A percentile compares a stretch with the other conserved stretches of the same genome.
Evolutionary conservation across 306 rosid genomes (phyloP).

Genomic region (Geum urbanum): DNA sequence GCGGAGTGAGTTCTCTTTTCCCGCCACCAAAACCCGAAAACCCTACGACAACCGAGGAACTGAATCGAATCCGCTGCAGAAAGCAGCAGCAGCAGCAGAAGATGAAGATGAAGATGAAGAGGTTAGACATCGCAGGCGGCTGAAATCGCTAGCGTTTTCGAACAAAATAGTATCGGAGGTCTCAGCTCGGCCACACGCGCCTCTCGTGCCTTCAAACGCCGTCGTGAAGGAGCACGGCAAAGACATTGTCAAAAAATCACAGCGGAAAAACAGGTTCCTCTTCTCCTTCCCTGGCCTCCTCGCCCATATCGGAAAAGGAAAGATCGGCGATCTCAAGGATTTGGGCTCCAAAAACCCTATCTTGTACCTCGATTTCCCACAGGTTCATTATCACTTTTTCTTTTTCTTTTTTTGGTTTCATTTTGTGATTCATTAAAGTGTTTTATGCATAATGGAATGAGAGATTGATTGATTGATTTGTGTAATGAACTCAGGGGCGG

Average conservation of each 20-base stretch:
- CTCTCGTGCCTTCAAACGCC: conserved; percentile 51
- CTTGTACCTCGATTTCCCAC: conserved; percentile 82
- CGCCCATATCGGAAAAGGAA: conserved; percentile 70
- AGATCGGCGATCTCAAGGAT: conserved; percentile 90
- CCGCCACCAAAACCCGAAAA: no score
- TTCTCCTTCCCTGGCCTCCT: conserved; percentile 79
- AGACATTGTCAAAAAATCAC: conserved; percentile 81
- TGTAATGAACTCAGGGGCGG: conserved; percentile 38
- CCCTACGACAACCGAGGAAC: no score
- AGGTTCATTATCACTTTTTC: conserved; percentile 26
- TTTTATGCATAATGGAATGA: no score
- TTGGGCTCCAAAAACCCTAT: conserved; percentile 73
- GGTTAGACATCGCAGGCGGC: conserved; percentile 56
- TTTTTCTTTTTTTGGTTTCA: background rate
- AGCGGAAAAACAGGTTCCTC: conserved; percentile 69
- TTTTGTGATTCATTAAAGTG: no score
- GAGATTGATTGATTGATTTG: no score
- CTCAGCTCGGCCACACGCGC: conserved; percentile 33
- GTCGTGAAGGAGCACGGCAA: background rate
- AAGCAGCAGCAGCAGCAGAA: no score
- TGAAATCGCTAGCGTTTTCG: conserved; percentile 58
- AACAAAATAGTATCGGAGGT: conserved; percentile 50
- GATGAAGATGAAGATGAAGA: conserved; percentile 3
- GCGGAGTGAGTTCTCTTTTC: no score
- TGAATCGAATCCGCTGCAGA: no score